Conservation (phyloP, 2,329 filamentous ascomycete genomes). For the Cercospora berteroae region DNA sequence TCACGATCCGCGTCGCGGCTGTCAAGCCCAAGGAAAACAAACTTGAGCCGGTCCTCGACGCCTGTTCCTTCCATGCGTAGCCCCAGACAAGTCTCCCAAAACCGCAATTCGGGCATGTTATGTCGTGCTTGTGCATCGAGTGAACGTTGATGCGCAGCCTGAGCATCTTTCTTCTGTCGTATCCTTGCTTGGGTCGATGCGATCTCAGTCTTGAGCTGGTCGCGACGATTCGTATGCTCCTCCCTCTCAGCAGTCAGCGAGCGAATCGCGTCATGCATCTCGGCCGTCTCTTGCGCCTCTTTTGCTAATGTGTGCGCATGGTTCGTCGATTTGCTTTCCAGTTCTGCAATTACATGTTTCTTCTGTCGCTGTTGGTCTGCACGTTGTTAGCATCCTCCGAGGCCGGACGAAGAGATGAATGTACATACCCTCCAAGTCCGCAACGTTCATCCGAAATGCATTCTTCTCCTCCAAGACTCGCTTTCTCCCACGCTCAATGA, state of each 20-base stretch:
- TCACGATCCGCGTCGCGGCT: slow-evolving; percentile 85
- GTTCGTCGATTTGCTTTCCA: slow-evolving; percentile 66
- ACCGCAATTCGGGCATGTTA: slow-evolving; percentile 90
- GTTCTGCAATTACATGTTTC: slow-evolving; percentile 81
- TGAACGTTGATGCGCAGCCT: slow-evolving; percentile 68
- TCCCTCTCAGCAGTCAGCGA: slow-evolving; percentile 57
- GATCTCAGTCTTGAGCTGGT: slow-evolving; percentile 57
- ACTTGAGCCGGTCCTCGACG: slow-evolving; percentile 75
- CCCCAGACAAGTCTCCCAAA: slow-evolving; percentile 91
- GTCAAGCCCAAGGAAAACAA: slow-evolving; percentile 83
- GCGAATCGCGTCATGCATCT: slow-evolving; percentile 61
- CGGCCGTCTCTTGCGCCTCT: slow-evolving; percentile 69
- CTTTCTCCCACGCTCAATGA: slow-evolving; percentile 88
- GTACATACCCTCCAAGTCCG: slow-evolving; percentile 77
- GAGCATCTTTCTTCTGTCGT: slow-evolving; percentile 66
- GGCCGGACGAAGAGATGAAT: background rate
- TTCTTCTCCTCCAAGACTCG: slow-evolving; percentile 90
- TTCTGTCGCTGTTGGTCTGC: slow-evolving; percentile 89
- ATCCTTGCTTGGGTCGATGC: slow-evolving; percentile 68
- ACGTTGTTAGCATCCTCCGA: slow-evolving; percentile 16
- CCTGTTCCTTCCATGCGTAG: slow-evolving; percentile 80
- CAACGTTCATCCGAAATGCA: slow-evolving; percentile 84
- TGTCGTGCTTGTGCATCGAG: slow-evolving; percentile 80
- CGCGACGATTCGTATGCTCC: slow-evolving; percentile 54
- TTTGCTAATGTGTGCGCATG: slow-evolving; percentile 74